Conservation (phyloP, 768 basidiomycete species). For the Chalciporus piperatus region DNA sequence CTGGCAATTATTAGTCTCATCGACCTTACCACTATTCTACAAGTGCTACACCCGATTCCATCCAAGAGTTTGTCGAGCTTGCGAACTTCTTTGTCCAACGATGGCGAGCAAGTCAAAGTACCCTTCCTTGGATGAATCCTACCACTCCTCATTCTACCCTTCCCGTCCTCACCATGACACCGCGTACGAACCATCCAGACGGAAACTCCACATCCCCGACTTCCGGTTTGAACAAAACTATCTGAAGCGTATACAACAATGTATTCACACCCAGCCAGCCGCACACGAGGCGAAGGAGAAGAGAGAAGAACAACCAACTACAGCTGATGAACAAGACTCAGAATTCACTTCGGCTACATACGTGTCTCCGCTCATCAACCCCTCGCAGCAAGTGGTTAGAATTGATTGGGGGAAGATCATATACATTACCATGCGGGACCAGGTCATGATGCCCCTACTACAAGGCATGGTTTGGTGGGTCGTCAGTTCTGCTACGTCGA, state of each 20-base stretch:
- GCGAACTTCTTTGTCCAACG: background rate
- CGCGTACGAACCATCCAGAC: constrained; percentile 17
- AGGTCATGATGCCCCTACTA: constrained; percentile 62
- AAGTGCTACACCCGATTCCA: too few species aligned
- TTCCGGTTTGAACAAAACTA: constrained; percentile 76
- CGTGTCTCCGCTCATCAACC: constrained; percentile 27
- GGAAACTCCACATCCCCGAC: constrained; percentile 66
- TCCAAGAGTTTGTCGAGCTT: background rate
- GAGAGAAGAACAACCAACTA: constrained; percentile 24
- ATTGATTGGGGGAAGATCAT: constrained; percentile 57
- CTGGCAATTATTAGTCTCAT: too few species aligned
- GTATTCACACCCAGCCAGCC: constrained; percentile 41
- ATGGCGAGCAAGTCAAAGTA: constrained; percentile 20
- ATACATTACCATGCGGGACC: constrained; percentile 68
- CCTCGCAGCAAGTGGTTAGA: constrained; percentile 37
- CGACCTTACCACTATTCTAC: too few species aligned
- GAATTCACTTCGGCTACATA: constrained; percentile 21
- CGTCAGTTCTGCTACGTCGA: background rate
- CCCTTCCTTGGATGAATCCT: constrained; percentile 12
- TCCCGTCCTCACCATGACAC: constrained; percentile 5
- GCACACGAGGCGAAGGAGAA: constrained; percentile 25
- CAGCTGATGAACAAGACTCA: constrained; percentile 17
- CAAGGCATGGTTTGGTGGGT: constrained; percentile 68
- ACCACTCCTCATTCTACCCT: constrained; percentile 19
- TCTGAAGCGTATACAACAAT: constrained; percentile 55